Conservation (phyloP, 768 basidiomycete genomes). For the Solioccasus polychromus region DNA sequence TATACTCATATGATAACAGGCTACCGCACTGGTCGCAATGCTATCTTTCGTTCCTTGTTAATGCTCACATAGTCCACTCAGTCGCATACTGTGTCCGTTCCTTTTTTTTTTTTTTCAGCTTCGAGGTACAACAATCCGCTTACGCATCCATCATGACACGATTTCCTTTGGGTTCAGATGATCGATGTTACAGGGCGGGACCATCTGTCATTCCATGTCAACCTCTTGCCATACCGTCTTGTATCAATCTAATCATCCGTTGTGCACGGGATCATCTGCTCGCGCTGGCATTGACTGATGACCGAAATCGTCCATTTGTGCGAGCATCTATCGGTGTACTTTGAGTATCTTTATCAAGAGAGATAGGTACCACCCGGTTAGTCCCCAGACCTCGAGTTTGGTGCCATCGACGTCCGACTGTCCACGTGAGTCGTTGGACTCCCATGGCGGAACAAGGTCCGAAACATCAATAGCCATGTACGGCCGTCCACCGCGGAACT, state of each 20-base stretch:
- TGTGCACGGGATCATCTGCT: no score
- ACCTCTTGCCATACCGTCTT: slow-evolving; percentile 17
- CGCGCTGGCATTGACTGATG: no score
- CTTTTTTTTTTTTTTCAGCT: neutral
- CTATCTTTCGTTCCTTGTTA: slow-evolving; percentile 27
- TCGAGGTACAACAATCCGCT: slow-evolving; percentile 12
- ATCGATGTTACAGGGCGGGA: slow-evolving; percentile 10
- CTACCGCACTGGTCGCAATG: slow-evolving; percentile 16
- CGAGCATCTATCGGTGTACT: slow-evolving; percentile 41
- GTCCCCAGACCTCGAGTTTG: slow-evolving; percentile 72
- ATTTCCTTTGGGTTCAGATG: slow-evolving; percentile 13
- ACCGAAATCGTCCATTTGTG: no score
- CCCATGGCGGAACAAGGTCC: slow-evolving; percentile 43
- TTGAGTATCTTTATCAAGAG: slow-evolving; percentile 55
- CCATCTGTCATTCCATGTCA: slow-evolving; percentile 16
- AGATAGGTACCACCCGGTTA: slow-evolving; percentile 81
- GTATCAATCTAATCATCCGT: slow-evolving; percentile 20
- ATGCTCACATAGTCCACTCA: slow-evolving; percentile 25
- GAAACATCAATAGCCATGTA: slow-evolving; percentile 71
- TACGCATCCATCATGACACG: slow-evolving; percentile 15
- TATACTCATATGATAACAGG: slow-evolving; percentile 20
- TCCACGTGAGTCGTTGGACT: slow-evolving; percentile 30
- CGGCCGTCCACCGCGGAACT: slow-evolving; percentile 52
- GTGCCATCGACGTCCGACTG: slow-evolving; percentile 44
- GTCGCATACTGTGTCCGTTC: slow-evolving; percentile 12